A percentile compares a stretch with the other conserved stretches of the same genome.
Evolutionary conservation across 2,329 filamentous ascomycete species (phyloP).

Genomic region (Stemphylium lycopersici): DNA sequence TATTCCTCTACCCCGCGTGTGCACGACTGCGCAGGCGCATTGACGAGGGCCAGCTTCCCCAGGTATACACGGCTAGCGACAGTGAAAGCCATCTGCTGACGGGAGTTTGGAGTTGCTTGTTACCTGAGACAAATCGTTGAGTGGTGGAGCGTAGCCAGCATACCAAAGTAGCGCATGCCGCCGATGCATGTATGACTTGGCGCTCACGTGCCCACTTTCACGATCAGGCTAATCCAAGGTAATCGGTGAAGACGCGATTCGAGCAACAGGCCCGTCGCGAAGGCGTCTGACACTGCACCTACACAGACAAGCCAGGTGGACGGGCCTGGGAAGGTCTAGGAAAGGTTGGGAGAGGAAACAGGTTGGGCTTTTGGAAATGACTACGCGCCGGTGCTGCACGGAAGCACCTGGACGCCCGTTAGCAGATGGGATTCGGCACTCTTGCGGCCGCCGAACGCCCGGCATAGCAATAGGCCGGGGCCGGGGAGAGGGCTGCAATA

Average conservation of each 20-base stretch:
- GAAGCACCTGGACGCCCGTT: not conserved
- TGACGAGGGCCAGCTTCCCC: slow-evolving; percentile 17
- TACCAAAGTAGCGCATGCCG: slow-evolving; percentile 36
- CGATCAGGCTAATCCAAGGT: slow-evolving; percentile 21
- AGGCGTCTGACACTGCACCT: slow-evolving; percentile 9
- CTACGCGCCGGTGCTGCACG: not conserved
- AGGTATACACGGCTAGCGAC: slow-evolving; percentile 26
- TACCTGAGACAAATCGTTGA: slow-evolving; percentile 39
- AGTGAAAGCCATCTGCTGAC: slow-evolving; percentile 33
- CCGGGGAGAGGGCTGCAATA: too few relatives aligned
- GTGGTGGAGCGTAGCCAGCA: slow-evolving; percentile 28
- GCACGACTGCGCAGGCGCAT: slow-evolving; percentile 16
- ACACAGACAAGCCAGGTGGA: slow-evolving; percentile 2
- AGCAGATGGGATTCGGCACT: slow-evolving; percentile 4
- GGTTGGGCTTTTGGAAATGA: not conserved
- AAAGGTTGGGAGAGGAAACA: too few relatives aligned
- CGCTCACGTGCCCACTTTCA: slow-evolving; percentile 32
- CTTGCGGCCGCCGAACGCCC: slow-evolving; percentile 4
- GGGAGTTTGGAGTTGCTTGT: slow-evolving; percentile 28
- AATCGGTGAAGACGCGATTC: slow-evolving; percentile 25
- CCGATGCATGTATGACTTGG: slow-evolving; percentile 42
- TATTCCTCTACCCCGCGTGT: slow-evolving; percentile 29
- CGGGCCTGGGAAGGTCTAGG: not conserved
- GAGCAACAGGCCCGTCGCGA: slow-evolving; percentile 12
- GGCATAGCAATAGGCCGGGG: not conserved